These are phyloP conservation scores for Saxophila tyrrhenica DNA, from an alignment of 495 filamentous ascomycete genomes.

Conservation along the genomic window DNA sequence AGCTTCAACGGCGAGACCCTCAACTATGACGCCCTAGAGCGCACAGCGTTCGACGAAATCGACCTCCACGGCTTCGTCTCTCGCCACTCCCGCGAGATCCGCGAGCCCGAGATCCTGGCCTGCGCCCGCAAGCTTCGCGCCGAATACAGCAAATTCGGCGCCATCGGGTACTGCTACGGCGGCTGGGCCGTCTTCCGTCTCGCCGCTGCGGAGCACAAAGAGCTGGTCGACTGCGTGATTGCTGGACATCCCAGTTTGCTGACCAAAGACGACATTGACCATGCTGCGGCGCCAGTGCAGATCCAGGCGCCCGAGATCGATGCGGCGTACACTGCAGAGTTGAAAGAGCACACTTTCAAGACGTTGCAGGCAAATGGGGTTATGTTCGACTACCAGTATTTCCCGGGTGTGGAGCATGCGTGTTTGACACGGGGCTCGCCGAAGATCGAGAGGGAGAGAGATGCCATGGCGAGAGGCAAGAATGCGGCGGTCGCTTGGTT, in stretches of 20 bases:
- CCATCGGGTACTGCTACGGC: constrained; percentile 52
- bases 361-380: constrained; percentile 34
- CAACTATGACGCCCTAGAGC: background rate
- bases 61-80: constrained; percentile 31
- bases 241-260: constrained; percentile 44
- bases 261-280: constrained; percentile 39
- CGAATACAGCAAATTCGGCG: constrained; percentile 34
- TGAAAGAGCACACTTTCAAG: constrained; percentile 39
- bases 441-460: constrained; percentile 2
- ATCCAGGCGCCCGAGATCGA: constrained; percentile 49
- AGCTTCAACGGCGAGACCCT: constrained; percentile 21
- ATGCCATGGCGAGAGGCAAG: constrained; percentile 39
- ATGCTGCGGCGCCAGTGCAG: constrained; percentile 40
- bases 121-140: constrained; percentile 37
- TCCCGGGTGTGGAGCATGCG: constrained; percentile 42
- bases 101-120: constrained; percentile 43
- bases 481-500: constrained; percentile 21
- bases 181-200: constrained; percentile 47
- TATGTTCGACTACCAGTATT: constrained; percentile 46
- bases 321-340: constrained; percentile 34
- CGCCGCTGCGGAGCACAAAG: constrained; percentile 29
- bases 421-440: constrained; percentile 38
- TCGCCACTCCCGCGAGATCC: constrained; percentile 35
- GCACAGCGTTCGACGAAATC: constrained; percentile 25
- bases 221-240: constrained; percentile 45